Evolutionary conservation across 1,139 yeast species (phyloP).

Genomic region (Debaryomyces singareniensis): DNA sequence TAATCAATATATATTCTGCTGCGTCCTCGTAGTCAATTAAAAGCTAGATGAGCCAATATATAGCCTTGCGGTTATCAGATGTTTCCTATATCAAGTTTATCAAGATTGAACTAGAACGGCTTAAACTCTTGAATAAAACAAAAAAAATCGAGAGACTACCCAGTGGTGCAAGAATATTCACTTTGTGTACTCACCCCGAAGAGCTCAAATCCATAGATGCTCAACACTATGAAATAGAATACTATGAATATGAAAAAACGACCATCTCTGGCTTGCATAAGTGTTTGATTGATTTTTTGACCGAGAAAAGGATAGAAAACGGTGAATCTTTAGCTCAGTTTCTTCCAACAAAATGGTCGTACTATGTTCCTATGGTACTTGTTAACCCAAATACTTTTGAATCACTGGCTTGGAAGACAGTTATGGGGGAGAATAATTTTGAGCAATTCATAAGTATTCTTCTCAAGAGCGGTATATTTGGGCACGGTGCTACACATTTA

Average conservation of each 20-base stretch:
- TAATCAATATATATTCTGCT: too few species aligned
- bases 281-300: neutral
- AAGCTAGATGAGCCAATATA: too few species aligned
- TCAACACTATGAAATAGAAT: neutral
- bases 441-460: slow-evolving; percentile 19
- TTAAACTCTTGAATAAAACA: slow-evolving; percentile 14
- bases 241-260: neutral
- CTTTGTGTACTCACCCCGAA: slow-evolving; percentile 4
- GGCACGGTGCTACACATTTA: slow-evolving; percentile 41
- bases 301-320: neutral
- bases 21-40: too few species aligned
- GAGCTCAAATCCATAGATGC: neutral
- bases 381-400: slow-evolving; percentile 42
- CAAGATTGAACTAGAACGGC: slow-evolving; percentile 18
- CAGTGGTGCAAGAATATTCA: slow-evolving; percentile 9
- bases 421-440: slow-evolving; percentile 7
- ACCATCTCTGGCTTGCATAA: neutral
- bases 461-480: slow-evolving; percentile 10
- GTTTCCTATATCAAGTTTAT: slow-evolving; percentile 16
- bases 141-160: slow-evolving; percentile 15
- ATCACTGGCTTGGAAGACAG: slow-evolving; percentile 23
- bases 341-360: slow-evolving; percentile 50
- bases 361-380: slow-evolving; percentile 65
- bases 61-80: slow-evolving; percentile 7
- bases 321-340: neutral